Base-by-base conservation (phyloP, 768 basidiomycete genomes). In the Pulveroboletus sp. region DNA sequence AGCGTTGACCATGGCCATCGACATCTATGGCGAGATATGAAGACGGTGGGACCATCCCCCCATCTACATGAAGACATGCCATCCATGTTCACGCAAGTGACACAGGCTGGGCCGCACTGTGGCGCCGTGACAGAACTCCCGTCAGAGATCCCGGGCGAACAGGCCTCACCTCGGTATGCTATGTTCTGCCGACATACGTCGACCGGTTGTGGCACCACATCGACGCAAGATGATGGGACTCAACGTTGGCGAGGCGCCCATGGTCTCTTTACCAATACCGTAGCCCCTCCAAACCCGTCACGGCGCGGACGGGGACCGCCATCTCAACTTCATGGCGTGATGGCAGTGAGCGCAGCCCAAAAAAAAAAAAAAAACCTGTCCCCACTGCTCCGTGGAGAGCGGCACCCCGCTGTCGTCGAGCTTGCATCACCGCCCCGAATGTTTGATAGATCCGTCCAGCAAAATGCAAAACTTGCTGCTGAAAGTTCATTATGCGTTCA, bases 51-150 rank as follows among this genome's bases (percentile, higher is more conserved):
- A 21, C 28, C 35, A 44, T 26, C 26, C 24, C 27, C 47, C 32
- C 37, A 39, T 39, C 43, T 40, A 43, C 40, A 41, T 44, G 58
- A 47, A 32, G 33, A 41, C 31, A 7, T 31, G 45, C 55, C 58
- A 55, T 61, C 62, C 61, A 56, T 64, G 39, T 8, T 14, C 27
- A 43, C 49, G 37, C 39, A 32, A 26, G 35, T 27, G 31, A 49
- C 40, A 47, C 21, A 17, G 18, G 27, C 21, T 33, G 15, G 3
- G 21, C 21, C 21, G 27, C 28, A 36, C 36, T 31, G 37, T 31
- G 35, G 32, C 35, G 28, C 37, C 21, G 51, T 32, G 18, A 32
- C 17, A 6, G 7, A 14, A 39, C 43, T 26, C 26, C 38, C n/a
- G 30, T 35, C 2, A 21, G 12, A 39, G 10, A 27, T 0, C n/a